These are phyloP conservation scores for Platanus orientalis DNA, from an alignment of 164 flowering plant species.

Conservation along the genomic window DNA sequence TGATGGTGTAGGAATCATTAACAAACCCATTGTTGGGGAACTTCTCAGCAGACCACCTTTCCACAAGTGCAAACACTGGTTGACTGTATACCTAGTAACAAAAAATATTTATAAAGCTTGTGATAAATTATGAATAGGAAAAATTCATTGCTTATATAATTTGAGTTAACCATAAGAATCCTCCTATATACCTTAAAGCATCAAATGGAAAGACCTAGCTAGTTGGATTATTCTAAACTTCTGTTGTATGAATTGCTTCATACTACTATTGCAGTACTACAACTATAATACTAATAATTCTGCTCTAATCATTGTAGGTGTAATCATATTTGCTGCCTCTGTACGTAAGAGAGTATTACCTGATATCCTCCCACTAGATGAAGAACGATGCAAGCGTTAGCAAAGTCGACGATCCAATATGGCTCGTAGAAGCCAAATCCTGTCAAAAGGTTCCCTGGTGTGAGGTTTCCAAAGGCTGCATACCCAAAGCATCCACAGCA, in stretches of 20 bases:
- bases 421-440: conserved; percentile 66
- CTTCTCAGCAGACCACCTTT: conserved; percentile 30
- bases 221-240: too few species aligned
- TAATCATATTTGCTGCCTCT: not conserved
- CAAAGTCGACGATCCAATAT: conserved; percentile 54
- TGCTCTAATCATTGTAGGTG: not conserved
- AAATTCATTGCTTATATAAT: too few species aligned
- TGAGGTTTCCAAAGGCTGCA: conserved; percentile 54
- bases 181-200: too few species aligned
- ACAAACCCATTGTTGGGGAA: conserved; percentile 40
- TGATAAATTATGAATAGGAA: too few species aligned
- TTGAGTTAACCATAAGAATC: too few species aligned
- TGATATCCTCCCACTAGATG: conserved; percentile 74
- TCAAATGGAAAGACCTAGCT: too few species aligned
- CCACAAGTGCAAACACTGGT: conserved; percentile 49
- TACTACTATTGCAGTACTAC: too few species aligned
- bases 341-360: conserved; percentile 30
- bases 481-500: conserved; percentile 66
- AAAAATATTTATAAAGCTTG: too few species aligned
- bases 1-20: conserved; percentile 20
- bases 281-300: too few species aligned
- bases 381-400: conserved; percentile 52
- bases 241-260: too few species aligned
- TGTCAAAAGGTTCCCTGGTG: conserved; percentile 62
- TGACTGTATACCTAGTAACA: conserved; percentile 57